These are phyloP conservation scores for Lentithecium fluviatile DNA, from an alignment of 495 filamentous ascomycete genomes.

Conservation along the genomic window DNA sequence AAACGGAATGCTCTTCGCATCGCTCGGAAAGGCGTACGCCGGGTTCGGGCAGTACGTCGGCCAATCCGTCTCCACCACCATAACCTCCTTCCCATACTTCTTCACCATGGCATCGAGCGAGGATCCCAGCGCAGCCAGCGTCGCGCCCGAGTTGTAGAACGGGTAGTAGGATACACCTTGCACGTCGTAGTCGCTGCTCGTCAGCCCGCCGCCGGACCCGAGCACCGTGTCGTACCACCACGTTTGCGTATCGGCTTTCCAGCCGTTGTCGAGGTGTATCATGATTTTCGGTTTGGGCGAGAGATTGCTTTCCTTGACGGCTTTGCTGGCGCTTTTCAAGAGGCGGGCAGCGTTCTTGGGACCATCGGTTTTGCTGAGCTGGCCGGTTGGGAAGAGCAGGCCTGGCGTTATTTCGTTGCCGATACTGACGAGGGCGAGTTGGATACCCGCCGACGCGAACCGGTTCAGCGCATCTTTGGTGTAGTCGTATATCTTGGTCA, in stretches of 20 bases:
- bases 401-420: constrained; percentile 52
- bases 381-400: constrained; percentile 49
- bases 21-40: constrained; percentile 39
- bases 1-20: constrained; percentile 43
- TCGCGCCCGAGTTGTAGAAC: constrained; percentile 49
- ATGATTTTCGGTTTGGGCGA: constrained; percentile 45
- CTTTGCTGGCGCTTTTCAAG: constrained; percentile 42
- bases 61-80: constrained; percentile 51
- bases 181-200: constrained; percentile 45
- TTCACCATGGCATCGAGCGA: constrained; percentile 42
- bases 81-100: constrained; percentile 48
- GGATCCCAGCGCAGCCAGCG: constrained; percentile 42
- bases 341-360: constrained; percentile 42
- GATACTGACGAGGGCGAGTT: constrained; percentile 43
- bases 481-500: constrained; percentile 39
- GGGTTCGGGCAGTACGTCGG: constrained; percentile 45
- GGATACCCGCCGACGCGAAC: constrained; percentile 40
- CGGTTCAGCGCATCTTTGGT: constrained; percentile 45
- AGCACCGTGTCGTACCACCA: constrained; percentile 47
- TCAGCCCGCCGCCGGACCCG: constrained; percentile 38
- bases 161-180: constrained; percentile 51
- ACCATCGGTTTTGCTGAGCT: constrained; percentile 38
- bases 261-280: constrained; percentile 53
- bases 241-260: constrained; percentile 46
- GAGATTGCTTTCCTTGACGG: constrained; percentile 39